Evolutionary conservation across 148 eudicot genomes (phyloP).

Genomic region (Persicaria tinctoria): DNA sequence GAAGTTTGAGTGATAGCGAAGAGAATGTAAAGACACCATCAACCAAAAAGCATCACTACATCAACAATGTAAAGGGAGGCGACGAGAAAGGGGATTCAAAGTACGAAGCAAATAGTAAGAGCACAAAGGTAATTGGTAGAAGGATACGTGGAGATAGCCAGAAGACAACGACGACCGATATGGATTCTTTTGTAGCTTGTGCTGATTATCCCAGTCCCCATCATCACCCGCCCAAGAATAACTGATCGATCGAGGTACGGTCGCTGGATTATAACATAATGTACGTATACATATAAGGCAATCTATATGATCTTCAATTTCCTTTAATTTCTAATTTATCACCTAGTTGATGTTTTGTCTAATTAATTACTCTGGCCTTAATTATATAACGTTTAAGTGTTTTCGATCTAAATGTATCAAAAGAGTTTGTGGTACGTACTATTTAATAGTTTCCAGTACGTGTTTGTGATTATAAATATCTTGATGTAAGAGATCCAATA

Average conservation of each 20-base stretch:
- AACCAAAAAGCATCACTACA: not conserved
- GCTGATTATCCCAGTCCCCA: slow-evolving; percentile 2
- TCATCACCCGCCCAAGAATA: slow-evolving; percentile 7
- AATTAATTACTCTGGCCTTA: too few species aligned
- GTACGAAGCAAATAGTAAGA: not conserved
- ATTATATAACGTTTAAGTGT: too few species aligned
- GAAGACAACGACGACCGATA: not conserved
- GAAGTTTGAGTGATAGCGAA: not conserved
- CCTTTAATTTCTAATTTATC: too few species aligned
- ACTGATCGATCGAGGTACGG: not conserved
- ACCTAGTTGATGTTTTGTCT: too few species aligned
- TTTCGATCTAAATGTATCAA: too few species aligned
- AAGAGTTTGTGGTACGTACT: too few species aligned
- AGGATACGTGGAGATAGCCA: not conserved
- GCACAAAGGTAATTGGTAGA: not conserved
- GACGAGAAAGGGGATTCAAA: not conserved
- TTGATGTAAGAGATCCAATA: too few species aligned
- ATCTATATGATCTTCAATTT: too few species aligned
- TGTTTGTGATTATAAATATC: too few species aligned
- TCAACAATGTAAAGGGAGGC: not conserved
- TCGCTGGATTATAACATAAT: too few species aligned
- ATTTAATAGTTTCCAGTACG: too few species aligned
- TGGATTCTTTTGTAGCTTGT: slow-evolving; percentile 7
- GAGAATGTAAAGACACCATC: not conserved
- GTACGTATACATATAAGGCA: too few species aligned